Evolutionary conservation across 306 rosid genomes (phyloP).

Genomic region (Pyrus bretschneideri): DNA sequence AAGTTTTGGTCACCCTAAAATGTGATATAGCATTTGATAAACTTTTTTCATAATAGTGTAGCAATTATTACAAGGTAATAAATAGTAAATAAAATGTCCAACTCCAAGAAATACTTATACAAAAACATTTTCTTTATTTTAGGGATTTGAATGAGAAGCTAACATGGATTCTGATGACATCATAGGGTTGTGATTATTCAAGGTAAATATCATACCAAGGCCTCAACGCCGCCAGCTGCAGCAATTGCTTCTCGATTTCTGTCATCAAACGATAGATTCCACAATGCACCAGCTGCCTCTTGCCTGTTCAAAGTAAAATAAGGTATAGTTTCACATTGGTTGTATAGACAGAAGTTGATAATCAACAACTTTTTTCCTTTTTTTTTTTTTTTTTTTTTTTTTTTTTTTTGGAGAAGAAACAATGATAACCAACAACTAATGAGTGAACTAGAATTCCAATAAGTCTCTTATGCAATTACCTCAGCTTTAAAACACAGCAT

Average conservation of each 20-base stretch:
- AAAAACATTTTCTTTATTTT: not conserved
- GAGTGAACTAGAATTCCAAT: not conserved
- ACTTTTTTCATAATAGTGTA: not conserved
- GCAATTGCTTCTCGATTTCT: constrained; percentile 98
- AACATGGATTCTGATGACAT: not conserved
- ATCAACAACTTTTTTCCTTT: not conserved
- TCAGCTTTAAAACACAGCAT: not conserved
- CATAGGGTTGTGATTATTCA: not conserved
- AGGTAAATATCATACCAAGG: constrained; percentile 59
- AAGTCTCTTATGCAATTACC: not conserved
- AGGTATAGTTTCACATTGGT: not conserved
- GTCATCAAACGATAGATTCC: constrained; percentile 98
- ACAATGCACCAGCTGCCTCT: constrained; percentile 99
- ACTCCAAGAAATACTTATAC: not conserved
- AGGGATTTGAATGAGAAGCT: constrained; percentile 3
- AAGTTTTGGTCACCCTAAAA: not conserved
- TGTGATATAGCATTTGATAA: not conserved
- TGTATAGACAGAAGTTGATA: not conserved
- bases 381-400: not conserved
- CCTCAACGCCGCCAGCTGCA: constrained; percentile 94
- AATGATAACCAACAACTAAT: not conserved
- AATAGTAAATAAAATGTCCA: not conserved
- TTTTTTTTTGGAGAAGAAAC: too few species aligned
- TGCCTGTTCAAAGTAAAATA: constrained; percentile 50
- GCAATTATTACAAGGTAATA: not conserved